Base-by-base conservation (phyloP, 345 rosid genomes). In the Raphanus sativus region DNA sequence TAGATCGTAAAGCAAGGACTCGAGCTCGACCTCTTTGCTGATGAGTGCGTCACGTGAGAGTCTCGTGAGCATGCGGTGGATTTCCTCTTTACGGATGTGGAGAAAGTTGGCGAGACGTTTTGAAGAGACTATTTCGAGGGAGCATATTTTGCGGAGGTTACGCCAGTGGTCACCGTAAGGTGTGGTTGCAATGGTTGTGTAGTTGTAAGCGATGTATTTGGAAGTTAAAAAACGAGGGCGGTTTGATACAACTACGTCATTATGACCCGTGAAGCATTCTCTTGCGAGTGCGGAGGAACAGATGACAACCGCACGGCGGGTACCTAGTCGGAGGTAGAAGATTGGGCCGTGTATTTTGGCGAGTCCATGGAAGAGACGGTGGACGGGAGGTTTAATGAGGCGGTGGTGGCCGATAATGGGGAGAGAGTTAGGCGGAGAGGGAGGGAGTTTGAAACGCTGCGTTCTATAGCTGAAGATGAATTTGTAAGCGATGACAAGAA, bases 131-230 rank as follows among this genome's bases (percentile, higher is more conserved):
- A 76, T 76, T 7, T 76, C 80, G 40, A 69, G 40, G 9, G 80
- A 34, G 50, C 80, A 45, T 5, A 76, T 68, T 5, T 55, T 48
- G 25, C 90, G 88, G 33, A 90, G 89, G 85, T 84, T 87, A 59
- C 92, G 87, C 89, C 92, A 90, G 26, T 83, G 90, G 6, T 90
- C 89, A 0, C 90, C 92, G 58, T 90, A 87, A 7, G 85, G 60
- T 0, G 87, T 64, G 0, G 81, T 36, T 8, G n/a, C 24, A 0
- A 88, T 28, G n/a, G 82, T 79, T 26, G 82, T 73, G 61, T 73
- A 73, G 65, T 80, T 80, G 63, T 89, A 87, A n/a, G 85, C 83
- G 0, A 85, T 50, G 70, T 79, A 61, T 15, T 87, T 86, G 0
- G 83, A 83, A 3, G 81, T 69, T 21, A 87, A 8, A 8, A 83